Percentiles rank a stretch among this genome's conserved stretches.
Evolutionary conservation across 192 early-diverging fungal species (phyloP).

Genomic region (Mortierella claussenii): DNA sequence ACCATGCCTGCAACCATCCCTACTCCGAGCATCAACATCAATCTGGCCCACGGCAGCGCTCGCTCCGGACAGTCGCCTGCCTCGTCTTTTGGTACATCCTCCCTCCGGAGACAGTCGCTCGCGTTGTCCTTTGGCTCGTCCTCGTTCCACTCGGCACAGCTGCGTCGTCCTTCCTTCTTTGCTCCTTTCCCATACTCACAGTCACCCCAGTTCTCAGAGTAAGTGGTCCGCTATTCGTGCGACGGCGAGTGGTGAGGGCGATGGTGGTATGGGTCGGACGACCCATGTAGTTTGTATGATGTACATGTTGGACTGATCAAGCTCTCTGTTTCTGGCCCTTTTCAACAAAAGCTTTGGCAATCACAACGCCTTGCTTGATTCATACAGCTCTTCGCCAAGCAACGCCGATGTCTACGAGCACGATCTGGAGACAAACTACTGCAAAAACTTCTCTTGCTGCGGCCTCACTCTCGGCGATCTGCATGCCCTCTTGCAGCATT

Average conservation of each 20-base stretch:
- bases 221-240: constrained; percentile 11
- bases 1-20: constrained; percentile 32
- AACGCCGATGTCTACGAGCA: constrained; percentile 56
- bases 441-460: constrained; percentile 96
- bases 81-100: constrained; percentile 18
- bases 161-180: constrained; percentile 45
- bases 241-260: no score
- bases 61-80: constrained; percentile 2
- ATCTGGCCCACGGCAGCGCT: not conserved
- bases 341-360: constrained; percentile 12
- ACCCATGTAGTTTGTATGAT: no score
- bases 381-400: constrained; percentile 35
- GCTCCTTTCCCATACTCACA: constrained; percentile 39
- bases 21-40: constrained; percentile 44
- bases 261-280: no score
- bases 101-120: constrained; percentile 22
- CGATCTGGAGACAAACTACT: constrained; percentile 90
- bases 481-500: constrained; percentile 96
- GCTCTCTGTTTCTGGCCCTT: not conserved
- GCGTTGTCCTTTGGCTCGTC: constrained; percentile 28
- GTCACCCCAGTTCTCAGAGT: constrained; percentile 47
- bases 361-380: constrained; percentile 10
- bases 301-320: not conserved
- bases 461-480: constrained; percentile 88
- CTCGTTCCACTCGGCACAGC: constrained; percentile 38